Conservation (phyloP, 148 eudicot species). For the Fagopyrum tataricum region DNA sequence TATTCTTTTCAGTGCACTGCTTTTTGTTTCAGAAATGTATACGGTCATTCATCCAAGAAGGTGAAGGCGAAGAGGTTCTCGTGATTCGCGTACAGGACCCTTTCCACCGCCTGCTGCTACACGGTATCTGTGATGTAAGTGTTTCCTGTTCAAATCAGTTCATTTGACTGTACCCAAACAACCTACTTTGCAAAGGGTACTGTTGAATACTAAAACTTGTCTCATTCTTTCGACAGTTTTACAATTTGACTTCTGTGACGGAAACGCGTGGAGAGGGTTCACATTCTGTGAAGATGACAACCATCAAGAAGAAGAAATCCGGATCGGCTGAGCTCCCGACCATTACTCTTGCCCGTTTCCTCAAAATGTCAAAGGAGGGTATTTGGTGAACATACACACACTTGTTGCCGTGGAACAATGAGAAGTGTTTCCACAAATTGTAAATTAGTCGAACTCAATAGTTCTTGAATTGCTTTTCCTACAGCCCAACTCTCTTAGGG, state of each 20-base stretch:
- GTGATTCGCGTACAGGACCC: slow-evolving; percentile 72
- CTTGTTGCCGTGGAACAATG: neutral
- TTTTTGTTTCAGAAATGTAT: slow-evolving; percentile 45
- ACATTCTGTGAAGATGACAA: slow-evolving; percentile 50
- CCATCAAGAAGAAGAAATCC: slow-evolving; percentile 60
- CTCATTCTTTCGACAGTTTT: slow-evolving; percentile 45
- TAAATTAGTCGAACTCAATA: neutral
- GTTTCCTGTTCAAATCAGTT: neutral
- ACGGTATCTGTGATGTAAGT: slow-evolving; percentile 91
- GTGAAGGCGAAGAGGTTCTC: slow-evolving; percentile 43
- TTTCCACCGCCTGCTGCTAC: slow-evolving; percentile 80
- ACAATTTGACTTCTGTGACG: slow-evolving; percentile 65
- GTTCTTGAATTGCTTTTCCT: too few species aligned
- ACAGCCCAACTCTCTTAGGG: too few species aligned
- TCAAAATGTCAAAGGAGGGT: slow-evolving; percentile 81
- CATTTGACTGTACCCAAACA: neutral
- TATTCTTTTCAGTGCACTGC: neutral
- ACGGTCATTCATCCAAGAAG: slow-evolving; percentile 52
- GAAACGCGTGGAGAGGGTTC: slow-evolving; percentile 31
- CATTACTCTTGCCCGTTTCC: slow-evolving; percentile 65
- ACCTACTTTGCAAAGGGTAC: neutral
- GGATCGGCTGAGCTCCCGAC: slow-evolving; percentile 41
- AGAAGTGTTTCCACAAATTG: neutral
- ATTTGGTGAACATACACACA: slow-evolving; percentile 36
- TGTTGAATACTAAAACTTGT: neutral